Evolutionary conservation across 2,329 filamentous ascomycete species (phyloP), one percentile per base, ranked within the genome.

Genomic region (Aspergillus flavus): DNA sequence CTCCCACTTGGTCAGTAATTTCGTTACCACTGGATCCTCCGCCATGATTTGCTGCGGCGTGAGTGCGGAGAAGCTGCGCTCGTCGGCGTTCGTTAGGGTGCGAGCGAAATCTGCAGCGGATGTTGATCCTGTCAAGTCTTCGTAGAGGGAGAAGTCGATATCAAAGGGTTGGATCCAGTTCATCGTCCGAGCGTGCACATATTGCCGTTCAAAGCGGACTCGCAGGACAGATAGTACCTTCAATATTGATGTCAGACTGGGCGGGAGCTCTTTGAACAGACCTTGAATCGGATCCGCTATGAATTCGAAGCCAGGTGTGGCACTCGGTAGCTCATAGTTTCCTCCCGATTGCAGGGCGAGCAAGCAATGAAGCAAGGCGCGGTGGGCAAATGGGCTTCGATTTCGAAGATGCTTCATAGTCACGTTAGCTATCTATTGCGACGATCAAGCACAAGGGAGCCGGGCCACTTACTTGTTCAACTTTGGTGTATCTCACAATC

Each of bases 351-450:
- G 66, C 43, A 76, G 45, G 14, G 66, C 61, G n/a, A 64, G 61
- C n/a, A 80, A 61, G 60, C 73, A 76, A 28, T 70, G 68, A 28
- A 72, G 64, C 43, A 80, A 36, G 16, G 75, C 74, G 54, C 74
- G 73, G 61, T 78, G 74, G 21, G 78, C 77, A 62, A 79, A 79
- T 1, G 78, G 78, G 61, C 74, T 79, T 41, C 69, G 67, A 26
- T 36, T 66, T 41, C 75, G 75, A 57, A 80, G 70, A 61, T 76
- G 67, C 78, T 80, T 43, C 10, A 46, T n/a, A 30, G 28, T 16
- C 57, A 34, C 3, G 19, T 46, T 58, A 46, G 48, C 48, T 30
- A 10, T 30, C 6, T 19, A 16, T 10, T 52, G 28, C 48, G 48
- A 32, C 21, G 28, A 11, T 5, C 28, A 21, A 19, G n/a, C 28